Evolutionary conservation across 805 yeast genomes (phyloP).

Genomic region (Saccharomyces mikatae): DNA sequence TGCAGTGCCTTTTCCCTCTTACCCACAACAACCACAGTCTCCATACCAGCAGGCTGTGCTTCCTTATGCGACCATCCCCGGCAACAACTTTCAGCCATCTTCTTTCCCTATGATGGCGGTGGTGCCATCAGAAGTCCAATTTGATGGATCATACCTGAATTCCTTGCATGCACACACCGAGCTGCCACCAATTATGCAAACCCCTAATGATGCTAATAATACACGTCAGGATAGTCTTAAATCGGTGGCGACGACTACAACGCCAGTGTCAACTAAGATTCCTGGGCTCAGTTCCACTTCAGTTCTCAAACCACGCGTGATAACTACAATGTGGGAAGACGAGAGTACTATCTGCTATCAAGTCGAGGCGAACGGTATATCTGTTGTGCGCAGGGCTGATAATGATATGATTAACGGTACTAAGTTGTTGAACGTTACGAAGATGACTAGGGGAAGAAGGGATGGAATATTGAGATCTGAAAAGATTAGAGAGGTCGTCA

Average conservation of each 20-base stretch:
- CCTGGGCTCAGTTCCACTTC: neutral
- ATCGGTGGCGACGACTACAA: neutral
- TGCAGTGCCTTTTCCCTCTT: neutral
- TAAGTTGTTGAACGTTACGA: conserved; percentile 72
- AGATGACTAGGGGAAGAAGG: conserved; percentile 80
- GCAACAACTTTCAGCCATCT: neutral
- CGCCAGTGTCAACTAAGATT: neutral
- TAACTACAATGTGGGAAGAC: conserved; percentile 88
- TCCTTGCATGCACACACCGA: neutral
- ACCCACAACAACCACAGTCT: neutral
- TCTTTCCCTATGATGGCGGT: neutral
- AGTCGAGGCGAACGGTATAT: conserved; percentile 73
- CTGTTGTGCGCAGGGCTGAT: conserved; percentile 78
- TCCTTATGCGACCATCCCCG: neutral
- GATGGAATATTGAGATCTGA: conserved; percentile 81
- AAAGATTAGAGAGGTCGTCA: conserved; percentile 69
- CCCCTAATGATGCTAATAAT: neutral
- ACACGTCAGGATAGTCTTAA: neutral
- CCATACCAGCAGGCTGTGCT: neutral
- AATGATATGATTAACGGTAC: conserved; percentile 83
- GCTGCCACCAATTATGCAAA: neutral
- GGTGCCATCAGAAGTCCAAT: neutral
- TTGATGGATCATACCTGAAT: neutral
- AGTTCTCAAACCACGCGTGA: conserved; percentile 44
- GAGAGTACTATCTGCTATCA: conserved; percentile 79